Conservation (phyloP, 768 basidiomycete genomes). For the Russula foetens region DNA sequence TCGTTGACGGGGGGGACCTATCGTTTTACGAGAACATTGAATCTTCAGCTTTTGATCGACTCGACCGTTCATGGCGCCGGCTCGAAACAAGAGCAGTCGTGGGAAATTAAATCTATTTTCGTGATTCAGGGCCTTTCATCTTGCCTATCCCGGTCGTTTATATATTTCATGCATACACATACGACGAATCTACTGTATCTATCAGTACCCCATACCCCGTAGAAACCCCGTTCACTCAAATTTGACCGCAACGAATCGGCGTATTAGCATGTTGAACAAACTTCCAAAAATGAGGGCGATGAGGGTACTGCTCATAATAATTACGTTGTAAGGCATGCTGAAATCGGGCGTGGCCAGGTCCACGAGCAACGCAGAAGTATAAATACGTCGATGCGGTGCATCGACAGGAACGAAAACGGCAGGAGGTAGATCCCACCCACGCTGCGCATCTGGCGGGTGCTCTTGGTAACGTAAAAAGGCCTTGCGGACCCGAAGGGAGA, state of each 20-base stretch:
- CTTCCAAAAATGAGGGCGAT: conserved; percentile 91
- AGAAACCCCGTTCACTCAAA: conserved; percentile 18
- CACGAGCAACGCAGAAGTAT: conserved; percentile 74
- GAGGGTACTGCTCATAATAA: conserved; percentile 89
- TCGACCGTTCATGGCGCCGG: background rate
- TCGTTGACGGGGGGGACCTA: background rate
- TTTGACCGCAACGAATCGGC: conserved; percentile 61
- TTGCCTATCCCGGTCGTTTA: background rate
- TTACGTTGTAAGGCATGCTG: conserved; percentile 99
- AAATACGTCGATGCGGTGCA: conserved; percentile 40
- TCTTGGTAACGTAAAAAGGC: conserved; percentile 90
- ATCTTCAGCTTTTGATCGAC: background rate
- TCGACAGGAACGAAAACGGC: conserved; percentile 57
- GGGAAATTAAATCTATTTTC: background rate
- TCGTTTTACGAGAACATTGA: background rate
- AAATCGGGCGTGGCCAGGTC: conserved; percentile 99
- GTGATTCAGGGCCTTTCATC: no score
- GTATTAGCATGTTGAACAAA: conserved; percentile 78
- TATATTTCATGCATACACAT: no score
- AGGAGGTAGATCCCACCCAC: conserved; percentile 90
- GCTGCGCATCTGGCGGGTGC: conserved; percentile 90
- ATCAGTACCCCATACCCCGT: background rate
- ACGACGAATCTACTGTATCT: no score
- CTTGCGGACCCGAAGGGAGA: conserved; percentile 72
- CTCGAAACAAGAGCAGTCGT: background rate